These are phyloP conservation scores for Globisporangium recalcitrans DNA, from an alignment of 352 stramenopile species.

Conservation along the genomic window DNA sequence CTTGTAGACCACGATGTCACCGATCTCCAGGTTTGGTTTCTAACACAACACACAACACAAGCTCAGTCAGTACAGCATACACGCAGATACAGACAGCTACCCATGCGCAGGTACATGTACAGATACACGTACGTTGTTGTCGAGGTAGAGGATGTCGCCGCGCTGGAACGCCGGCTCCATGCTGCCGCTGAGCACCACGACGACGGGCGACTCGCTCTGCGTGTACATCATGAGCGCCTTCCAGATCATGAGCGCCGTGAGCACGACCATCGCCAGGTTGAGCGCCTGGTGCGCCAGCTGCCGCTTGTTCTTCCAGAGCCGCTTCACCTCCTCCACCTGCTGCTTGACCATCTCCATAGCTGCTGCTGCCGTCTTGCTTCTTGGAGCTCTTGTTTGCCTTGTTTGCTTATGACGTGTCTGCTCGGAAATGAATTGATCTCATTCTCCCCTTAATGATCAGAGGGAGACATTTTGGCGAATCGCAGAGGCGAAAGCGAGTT, in stretches of 20 bases:
- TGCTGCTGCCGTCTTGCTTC: not conserved
- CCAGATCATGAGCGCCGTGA: conserved; percentile 99
- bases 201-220: conserved; percentile 96
- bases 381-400: not conserved
- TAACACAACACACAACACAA: conserved; percentile 16
- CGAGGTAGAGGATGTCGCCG: conserved; percentile 98
- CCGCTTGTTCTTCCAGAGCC: conserved; percentile 98
- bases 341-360: conserved; percentile 70
- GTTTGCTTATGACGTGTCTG: not conserved
- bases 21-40: conserved; percentile 76
- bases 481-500: no score
- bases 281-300: conserved; percentile 95
- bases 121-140: conserved; percentile 83
- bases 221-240: conserved; percentile 97
- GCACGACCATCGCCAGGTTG: conserved; percentile 98
- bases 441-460: no score
- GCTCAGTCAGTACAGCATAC: not conserved
- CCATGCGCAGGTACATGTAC: not conserved
- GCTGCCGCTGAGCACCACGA: conserved; percentile 97
- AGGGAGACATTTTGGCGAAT: no score
- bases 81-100: not conserved
- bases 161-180: conserved; percentile 99
- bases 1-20: conserved; percentile 95
- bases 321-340: conserved; percentile 95
- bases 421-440: not conserved